Evolutionary conservation across 208 protist species (phyloP), one percentile per base, ranked within the genome.

Genomic region (Lotmaria passim): DNA sequence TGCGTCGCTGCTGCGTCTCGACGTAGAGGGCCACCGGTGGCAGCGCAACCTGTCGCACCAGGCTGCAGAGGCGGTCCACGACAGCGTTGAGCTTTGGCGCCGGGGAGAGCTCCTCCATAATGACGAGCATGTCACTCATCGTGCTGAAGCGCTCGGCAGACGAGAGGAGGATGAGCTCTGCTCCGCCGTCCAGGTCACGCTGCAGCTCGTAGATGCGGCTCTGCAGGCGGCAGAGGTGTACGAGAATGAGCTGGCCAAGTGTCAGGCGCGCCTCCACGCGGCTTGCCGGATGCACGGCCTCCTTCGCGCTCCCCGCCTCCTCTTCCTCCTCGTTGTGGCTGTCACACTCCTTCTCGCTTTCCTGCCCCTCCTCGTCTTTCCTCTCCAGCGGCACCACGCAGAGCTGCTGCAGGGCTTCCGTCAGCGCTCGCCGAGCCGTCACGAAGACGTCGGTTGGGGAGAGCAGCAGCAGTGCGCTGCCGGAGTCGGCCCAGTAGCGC

Each of bases 151-250:
- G 85, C 47, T 78, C 48, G 19, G 85, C 81, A 51, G 72, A 84
- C 21, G 84, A 80, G n/a, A 89, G 65, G 30, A 95, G 64, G n/a
- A 93, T 67, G 11, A 76, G 12, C 56, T 93, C 83, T 63, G 87
- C 86, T 1, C 69, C 73, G 30, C 85, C 90, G n/a, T 87, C 78
- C 10, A 93, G 71, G 62, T 95, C 87, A 24, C 81, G 81, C 56
- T 95, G 86, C 24, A 89, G 73, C 4, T 73, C 68, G 68, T 92
- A 89, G 19, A 95, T 83, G 36, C 58, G 36, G 41, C 69, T 78
- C 24, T 92, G 90, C 19, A 90, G 64, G 12, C 87, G 82, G 60
- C 87, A 93, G 0, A 95, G 76, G 61, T 95, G 90, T 11, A 93
- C 69, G 12, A 95, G 70, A 0, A 92, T 26, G 7, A 69, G 76